Base-by-base conservation (phyloP, 1,284 basidiomycete genomes). In the Ganoderma meredithae region DNA sequence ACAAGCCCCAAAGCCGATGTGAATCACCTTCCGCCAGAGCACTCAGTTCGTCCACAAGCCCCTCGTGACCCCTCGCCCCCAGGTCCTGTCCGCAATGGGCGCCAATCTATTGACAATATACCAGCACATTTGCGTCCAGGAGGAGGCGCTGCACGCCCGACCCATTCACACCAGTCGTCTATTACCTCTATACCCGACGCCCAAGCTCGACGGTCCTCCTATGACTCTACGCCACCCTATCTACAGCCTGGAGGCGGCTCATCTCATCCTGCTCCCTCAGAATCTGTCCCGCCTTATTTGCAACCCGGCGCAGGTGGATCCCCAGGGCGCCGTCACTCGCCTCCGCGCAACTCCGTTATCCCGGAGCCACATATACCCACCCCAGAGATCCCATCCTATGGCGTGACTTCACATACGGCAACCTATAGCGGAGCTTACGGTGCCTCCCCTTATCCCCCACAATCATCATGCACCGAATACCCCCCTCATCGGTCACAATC, bases 1-100 rank as follows among this genome's bases (percentile, higher is more conserved):
- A 70, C 76, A 5, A 74, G 74, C 27, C 76, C 75, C 8, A 76
- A 70, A 61, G 71, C 73, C 36, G 66, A 67, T 59, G 65, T 70
- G 19, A 70, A 19, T 60, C 69, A 59, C 59, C 41, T 72, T 66
- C 64, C 67, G 40, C 60, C 72, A 47, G 67, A 69, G 64, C 53
- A 63, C 47, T 62, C 71, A 4, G 25, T 60, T 19, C 71, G 74
- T 52, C 52, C 70, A 9, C 63, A 53, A 53, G 64, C 43, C 63
- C 69, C 52, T 64, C 73, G 67, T 67, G 74, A 69, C 13, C 63
- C 65, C 15, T 70, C 71, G 4, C 70, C 70, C 1, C 64, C 72
- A 49, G 27, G 31, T 55, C 60, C 71, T 62, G 6, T 63, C 62
- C 43, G 62, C n/a, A 56, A 60, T 22, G 58, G 58, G 15, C 58